These are phyloP conservation scores for Populus davidiana DNA, from an alignment of 345 rosid species.

Conservation along the genomic window DNA sequence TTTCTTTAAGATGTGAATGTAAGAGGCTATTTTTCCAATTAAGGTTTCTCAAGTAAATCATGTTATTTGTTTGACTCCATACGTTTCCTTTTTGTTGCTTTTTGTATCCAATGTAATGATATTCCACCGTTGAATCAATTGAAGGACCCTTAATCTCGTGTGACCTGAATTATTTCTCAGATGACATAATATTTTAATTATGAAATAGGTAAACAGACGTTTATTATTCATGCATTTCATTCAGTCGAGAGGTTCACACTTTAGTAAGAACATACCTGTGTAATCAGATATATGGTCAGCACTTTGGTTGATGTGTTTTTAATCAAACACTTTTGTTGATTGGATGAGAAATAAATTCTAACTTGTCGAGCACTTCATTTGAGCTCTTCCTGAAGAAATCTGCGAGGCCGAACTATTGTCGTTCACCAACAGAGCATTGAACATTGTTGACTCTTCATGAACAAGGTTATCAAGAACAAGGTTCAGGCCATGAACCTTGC, in stretches of 20 bases:
- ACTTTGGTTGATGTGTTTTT: too few species aligned
- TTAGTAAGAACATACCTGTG: neutral
- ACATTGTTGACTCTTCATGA: slow-evolving; percentile 37
- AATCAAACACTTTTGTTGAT: neutral
- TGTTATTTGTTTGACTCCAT: slow-evolving; percentile 15
- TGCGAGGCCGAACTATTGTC: neutral
- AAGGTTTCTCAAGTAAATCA: slow-evolving; percentile 25
- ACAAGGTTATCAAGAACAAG: slow-evolving; percentile 35
- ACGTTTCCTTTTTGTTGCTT: slow-evolving; percentile 4
- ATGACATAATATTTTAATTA: neutral
- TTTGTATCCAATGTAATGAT: slow-evolving; percentile 8
- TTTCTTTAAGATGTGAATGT: slow-evolving; percentile 13
- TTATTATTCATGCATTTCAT: neutral
- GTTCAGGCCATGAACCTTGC: slow-evolving; percentile 39
- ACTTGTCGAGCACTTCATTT: slow-evolving; percentile 10
- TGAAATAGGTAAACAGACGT: neutral
- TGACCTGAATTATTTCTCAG: neutral
- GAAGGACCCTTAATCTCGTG: neutral
- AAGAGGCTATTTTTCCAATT: slow-evolving; percentile 13
- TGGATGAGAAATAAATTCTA: neutral
- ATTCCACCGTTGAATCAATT: slow-evolving; percentile 4
- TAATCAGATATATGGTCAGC: neutral
- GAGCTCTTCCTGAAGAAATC: slow-evolving; percentile 8
- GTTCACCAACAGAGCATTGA: neutral
- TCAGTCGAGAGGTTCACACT: neutral